These are phyloP conservation scores for Stramenopiles sp. DNA, from an alignment of 352 stramenopile species.

Conservation along the genomic window DNA sequence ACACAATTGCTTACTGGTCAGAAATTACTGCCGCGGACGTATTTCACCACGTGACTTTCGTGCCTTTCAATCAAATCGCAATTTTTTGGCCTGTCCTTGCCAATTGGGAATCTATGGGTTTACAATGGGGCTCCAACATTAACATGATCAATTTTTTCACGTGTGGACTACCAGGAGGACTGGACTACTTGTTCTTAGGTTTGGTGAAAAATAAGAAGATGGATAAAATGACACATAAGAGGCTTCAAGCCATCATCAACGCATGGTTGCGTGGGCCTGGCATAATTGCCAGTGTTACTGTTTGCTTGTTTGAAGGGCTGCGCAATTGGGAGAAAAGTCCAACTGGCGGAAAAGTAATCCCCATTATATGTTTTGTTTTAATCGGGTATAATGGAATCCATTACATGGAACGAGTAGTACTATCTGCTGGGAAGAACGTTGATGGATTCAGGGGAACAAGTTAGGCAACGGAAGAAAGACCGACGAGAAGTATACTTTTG, in stretches of 20 bases:
- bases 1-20: background rate
- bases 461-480: no score
- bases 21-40: background rate
- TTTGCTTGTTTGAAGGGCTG: background rate
- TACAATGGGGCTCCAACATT: background rate
- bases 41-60: background rate
- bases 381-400: slow-evolving; percentile 1
- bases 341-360: background rate
- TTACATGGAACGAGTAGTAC: background rate
- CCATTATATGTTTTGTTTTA: background rate
- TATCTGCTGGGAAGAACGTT: background rate
- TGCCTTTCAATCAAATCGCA: background rate
- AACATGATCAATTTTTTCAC: slow-evolving; percentile 2
- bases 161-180: background rate
- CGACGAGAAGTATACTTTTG: no score
- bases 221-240: background rate
- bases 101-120: background rate
- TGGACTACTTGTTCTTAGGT: background rate
- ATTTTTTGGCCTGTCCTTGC: background rate
- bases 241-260: background rate
- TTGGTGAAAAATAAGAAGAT: background rate
- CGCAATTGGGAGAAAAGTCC: background rate
- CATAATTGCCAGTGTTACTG: background rate
- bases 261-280: background rate
- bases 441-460: background rate